Evolutionary conservation across 768 basidiomycete species (phyloP).

Genomic region (Auriscalpium microsporum): DNA sequence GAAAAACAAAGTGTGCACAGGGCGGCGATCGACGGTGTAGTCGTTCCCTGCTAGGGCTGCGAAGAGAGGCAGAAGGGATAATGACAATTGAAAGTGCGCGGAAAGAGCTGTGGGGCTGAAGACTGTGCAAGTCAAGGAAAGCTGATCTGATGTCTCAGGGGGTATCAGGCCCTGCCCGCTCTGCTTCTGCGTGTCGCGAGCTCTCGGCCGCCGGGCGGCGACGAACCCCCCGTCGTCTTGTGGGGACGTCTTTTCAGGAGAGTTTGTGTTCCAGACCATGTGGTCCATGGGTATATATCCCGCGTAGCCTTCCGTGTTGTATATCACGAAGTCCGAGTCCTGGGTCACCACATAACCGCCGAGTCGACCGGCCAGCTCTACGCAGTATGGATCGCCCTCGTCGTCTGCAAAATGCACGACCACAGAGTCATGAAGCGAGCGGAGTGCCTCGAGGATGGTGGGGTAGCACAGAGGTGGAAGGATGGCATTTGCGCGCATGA

Average conservation of each 20-base stretch:
- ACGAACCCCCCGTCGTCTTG: conserved; percentile 50
- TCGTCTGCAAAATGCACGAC: conserved; percentile 68
- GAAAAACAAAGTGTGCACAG: conserved; percentile 57
- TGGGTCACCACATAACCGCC: conserved; percentile 67
- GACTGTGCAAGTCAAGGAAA: conserved; percentile 45
- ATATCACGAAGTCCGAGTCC: conserved; percentile 78
- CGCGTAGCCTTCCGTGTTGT: conserved; percentile 66
- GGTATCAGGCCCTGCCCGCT: conserved; percentile 39
- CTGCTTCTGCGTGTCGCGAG: conserved; percentile 31
- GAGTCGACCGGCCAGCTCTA: conserved; percentile 69
- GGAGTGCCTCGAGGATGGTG: conserved; percentile 50
- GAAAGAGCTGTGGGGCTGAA: conserved; percentile 61
- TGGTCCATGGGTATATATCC: conserved; percentile 74
- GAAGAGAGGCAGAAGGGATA: conserved; percentile 65
- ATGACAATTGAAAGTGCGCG: conserved; percentile 54
- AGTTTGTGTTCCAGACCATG: conserved; percentile 54
- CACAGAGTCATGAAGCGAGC: conserved; percentile 26
- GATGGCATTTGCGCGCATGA: conserved; percentile 65
- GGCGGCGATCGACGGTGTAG: conserved; percentile 40
- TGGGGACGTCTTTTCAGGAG: conserved; percentile 16
- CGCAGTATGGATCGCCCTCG: conserved; percentile 79
- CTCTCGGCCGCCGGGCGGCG: conserved; percentile 45
- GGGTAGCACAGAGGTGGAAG: conserved; percentile 60
- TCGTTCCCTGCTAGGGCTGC: conserved; percentile 79
- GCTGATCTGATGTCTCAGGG: conserved; percentile 30